These are phyloP conservation scores for Microbotryum scabiosae DNA, from an alignment of 1,284 basidiomycete species.

Conservation along the genomic window DNA sequence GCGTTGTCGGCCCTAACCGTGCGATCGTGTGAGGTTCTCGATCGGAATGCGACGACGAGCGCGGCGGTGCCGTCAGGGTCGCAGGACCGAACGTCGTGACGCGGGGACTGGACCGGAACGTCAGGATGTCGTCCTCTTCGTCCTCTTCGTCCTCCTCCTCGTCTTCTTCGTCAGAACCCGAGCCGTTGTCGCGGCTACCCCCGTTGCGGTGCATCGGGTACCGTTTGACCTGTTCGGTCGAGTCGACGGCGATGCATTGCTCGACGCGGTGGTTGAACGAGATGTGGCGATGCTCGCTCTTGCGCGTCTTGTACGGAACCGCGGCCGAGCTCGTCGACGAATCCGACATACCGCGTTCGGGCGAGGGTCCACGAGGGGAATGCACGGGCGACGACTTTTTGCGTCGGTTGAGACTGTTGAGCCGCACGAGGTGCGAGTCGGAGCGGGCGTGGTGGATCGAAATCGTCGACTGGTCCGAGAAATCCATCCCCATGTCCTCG, in stretches of 20 bases:
- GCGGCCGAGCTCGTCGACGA: conserved; percentile 17
- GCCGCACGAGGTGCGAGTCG: conserved; percentile 29
- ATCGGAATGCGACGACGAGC: conserved; percentile 3
- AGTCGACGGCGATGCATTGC: conserved; percentile 85
- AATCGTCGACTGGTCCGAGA: conserved; percentile 25
- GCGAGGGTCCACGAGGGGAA: conserved; percentile 20
- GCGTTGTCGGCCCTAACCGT: conserved; percentile 82
- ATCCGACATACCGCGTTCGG: conserved; percentile 23
- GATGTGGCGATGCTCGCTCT: conserved; percentile 62
- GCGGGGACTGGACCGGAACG: conserved; percentile 32
- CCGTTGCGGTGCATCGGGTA: conserved; percentile 5
- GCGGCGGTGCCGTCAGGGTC: conserved; percentile 1
- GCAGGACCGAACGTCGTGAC: conserved; percentile 14
- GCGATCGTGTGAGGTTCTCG: conserved; percentile 60
- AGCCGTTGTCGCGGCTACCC: not conserved
- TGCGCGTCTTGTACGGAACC: not conserved
- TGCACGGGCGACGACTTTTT: conserved; percentile 18
- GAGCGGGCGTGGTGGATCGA: conserved; percentile 24
- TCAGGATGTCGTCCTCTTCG: conserved; percentile 56
- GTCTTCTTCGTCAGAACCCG: conserved; percentile 26
- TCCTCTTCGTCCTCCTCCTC: conserved; percentile 47
- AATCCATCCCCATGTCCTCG: conserved; percentile 36
- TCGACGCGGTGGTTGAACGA: conserved; percentile 97
- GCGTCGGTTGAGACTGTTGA: conserved; percentile 27
- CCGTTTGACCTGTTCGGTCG: conserved; percentile 35